phyloP scores from a whole-genome alignment of 1,139 yeast species.

The Meyerozyma elateridarum region DNA sequence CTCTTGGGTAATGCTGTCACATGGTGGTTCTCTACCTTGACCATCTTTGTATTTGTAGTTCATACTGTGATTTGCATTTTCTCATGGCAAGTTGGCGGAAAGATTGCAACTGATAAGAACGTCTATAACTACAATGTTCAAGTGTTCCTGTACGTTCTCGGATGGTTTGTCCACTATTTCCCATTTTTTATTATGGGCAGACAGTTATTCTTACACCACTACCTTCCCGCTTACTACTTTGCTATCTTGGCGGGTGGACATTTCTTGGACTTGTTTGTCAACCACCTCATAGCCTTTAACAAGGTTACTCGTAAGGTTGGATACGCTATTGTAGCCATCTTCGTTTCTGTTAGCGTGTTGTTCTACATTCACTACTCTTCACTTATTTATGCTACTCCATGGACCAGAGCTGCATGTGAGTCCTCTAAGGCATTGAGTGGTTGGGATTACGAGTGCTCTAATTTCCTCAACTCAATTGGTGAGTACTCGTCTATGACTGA shows the following conservation, averaged over 20 bases:
- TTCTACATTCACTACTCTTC: constrained; percentile 68
- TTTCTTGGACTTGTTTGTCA: constrained; percentile 63
- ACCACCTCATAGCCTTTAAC: constrained; percentile 39
- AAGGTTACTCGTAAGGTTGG: constrained; percentile 31
- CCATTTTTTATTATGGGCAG: constrained; percentile 95
- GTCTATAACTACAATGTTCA: constrained; percentile 71
- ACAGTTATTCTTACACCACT: constrained; percentile 90
- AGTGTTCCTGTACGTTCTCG: constrained; percentile 62
- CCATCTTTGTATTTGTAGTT: constrained; percentile 49
- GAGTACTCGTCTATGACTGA: constrained; percentile 19
- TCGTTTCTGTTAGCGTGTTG: constrained; percentile 47
- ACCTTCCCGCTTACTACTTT: constrained; percentile 86
- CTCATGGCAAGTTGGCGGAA: constrained; percentile 71
- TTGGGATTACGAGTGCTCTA: constrained; percentile 86
- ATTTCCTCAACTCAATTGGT: constrained; percentile 36
- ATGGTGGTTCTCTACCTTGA: constrained; percentile 81
- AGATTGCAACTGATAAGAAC: constrained; percentile 46
- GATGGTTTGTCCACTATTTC: constrained; percentile 79
- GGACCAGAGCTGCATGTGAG: constrained; percentile 71
- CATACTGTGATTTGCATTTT: constrained; percentile 54
- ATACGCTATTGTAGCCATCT: constrained; percentile 39
- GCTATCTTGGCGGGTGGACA: constrained; percentile 84
- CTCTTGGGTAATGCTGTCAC: constrained; percentile 84
- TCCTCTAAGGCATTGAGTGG: constrained; percentile 52
- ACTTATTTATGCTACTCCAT: constrained; percentile 71